Base-by-base conservation (phyloP, 768 basidiomycete species). In the Termitomyces sp. region DNA sequence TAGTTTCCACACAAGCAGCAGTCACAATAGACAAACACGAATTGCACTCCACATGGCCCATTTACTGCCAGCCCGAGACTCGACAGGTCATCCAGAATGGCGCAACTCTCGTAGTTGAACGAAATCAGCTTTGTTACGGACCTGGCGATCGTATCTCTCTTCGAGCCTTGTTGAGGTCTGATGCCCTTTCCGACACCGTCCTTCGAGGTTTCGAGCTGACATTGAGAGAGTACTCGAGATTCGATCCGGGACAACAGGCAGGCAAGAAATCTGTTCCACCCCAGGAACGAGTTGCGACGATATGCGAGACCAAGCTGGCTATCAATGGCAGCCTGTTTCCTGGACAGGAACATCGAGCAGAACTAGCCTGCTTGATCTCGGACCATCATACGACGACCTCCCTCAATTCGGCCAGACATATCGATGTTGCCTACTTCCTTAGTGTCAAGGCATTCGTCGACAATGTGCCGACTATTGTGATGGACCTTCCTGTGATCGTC, bases 21-120 rank as follows among this genome's bases (percentile, higher is more conserved):
- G 87, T 97, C 46, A 82, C 86, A 60, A 91, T 97, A 65, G 90
- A 92, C 77, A 97, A 96, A 70, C 94, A 96, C 66, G 94, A 96
- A 62, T 75, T 95, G 7, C 94, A 96, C 66, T 89, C 93, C 4
- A 87, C 91, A 1, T 97, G 94, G 94, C 94, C 94, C 2, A 81
- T 95, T 31, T 96, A 93, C 67, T 82, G 82, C 50, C 89, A 92
- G 67, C 81, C 82, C 12, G 90, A 93, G 65, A 79, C 78, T 34
- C 87, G 90, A n/a, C 78, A 81, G 16, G 72, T 83, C 18, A 65
- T 76, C 2, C 82, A 86, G 60, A 87, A 92, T 3, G 87, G 86
- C 28, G 79, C 93, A 18, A 85, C 80, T 24, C 82, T 97, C 59
- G 83, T 81, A 45, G 87, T 94, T 20, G 85, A 90, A 28, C 86